phyloP scores from a whole-genome alignment of 2,329 filamentous ascomycete species.

The Nothophaeocryptopus gaeumannii region DNA sequence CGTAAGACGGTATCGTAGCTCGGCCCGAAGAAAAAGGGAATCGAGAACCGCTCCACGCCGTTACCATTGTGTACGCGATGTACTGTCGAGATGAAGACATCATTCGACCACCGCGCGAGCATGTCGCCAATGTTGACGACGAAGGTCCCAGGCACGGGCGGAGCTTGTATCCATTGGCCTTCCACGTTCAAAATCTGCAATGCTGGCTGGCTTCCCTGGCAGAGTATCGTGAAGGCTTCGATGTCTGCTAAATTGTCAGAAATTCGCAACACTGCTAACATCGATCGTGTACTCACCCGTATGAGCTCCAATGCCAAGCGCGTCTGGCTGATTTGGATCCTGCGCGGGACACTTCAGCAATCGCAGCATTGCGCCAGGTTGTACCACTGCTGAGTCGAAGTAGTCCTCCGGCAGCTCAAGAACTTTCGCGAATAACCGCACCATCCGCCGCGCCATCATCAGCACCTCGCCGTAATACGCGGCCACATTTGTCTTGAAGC shows the following conservation, averaged over 20 bases:
- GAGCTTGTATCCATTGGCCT: conserved; percentile 44
- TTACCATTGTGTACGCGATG: conserved; percentile 48
- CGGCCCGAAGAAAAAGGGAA: conserved; percentile 51
- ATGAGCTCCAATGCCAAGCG: conserved; percentile 39
- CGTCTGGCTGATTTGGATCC: conserved; percentile 21
- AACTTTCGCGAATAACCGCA: conserved; percentile 39
- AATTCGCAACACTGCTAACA: too few species aligned
- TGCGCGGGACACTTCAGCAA: conserved; percentile 40
- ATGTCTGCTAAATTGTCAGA: conserved; percentile 12
- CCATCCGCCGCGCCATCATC: conserved; percentile 38
- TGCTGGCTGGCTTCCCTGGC: conserved; percentile 20
- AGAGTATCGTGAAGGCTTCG: conserved; percentile 29
- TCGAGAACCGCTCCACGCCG: conserved; percentile 39
- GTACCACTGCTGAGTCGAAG: conserved; percentile 39
- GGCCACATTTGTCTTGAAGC: conserved; percentile 36
- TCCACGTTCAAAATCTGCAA: conserved; percentile 34
- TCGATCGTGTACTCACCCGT: conserved; percentile 9
- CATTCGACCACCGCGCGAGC: conserved; percentile 49
- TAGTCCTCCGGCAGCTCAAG: conserved; percentile 37
- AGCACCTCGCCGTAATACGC: conserved; percentile 39
- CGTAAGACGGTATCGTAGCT: conserved; percentile 36
- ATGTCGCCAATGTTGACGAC: conserved; percentile 54
- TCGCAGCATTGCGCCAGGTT: conserved; percentile 40
- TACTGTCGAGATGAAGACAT: conserved; percentile 44
- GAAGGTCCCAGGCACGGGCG: conserved; percentile 45